These are phyloP conservation scores for Floccularia luteovirens DNA, from an alignment of 768 basidiomycete genomes.

Conservation along the genomic window DNA sequence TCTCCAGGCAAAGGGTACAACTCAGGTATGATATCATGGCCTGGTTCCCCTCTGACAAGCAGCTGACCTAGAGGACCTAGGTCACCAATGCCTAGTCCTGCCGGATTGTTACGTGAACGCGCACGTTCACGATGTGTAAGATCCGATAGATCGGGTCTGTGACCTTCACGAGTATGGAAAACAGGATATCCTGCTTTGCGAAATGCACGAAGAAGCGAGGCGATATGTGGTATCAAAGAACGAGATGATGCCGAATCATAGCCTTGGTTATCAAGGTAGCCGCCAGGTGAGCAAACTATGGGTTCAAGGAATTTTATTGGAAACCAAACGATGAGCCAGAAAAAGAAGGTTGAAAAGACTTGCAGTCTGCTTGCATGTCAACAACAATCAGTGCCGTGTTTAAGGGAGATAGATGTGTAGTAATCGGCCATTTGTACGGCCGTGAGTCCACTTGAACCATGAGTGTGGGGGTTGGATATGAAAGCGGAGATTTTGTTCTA, in stretches of 20 bases:
- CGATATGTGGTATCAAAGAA: slow-evolving; percentile 3
- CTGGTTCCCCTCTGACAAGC: slow-evolving; percentile 3
- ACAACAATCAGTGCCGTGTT: slow-evolving; percentile 1
- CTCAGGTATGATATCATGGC: slow-evolving; percentile 7
- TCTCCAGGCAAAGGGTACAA: slow-evolving; percentile 4
- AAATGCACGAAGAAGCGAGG: slow-evolving; percentile 2
- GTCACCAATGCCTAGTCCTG: slow-evolving; percentile 3
- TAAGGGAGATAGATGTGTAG: background rate
- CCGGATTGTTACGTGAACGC: slow-evolving; percentile 4
- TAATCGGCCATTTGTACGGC: slow-evolving; percentile 1
- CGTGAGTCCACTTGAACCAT: background rate
- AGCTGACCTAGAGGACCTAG: slow-evolving; percentile 3
- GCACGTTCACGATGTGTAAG: slow-evolving; percentile 1
- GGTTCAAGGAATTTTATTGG: background rate
- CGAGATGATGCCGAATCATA: slow-evolving; percentile 1
- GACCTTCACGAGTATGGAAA: slow-evolving; percentile 4
- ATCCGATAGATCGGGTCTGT: slow-evolving; percentile 4
- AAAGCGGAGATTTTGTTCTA: no score
- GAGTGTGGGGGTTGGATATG: background rate
- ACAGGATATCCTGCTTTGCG: slow-evolving; percentile 3
- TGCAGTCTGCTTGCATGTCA: slow-evolving; percentile 1
- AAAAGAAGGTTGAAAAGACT: background rate
- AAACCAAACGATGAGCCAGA: background rate
- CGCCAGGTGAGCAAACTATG: slow-evolving; percentile 4
- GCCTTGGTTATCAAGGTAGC: slow-evolving; percentile 4